Conservation (phyloP, 345 rosid genomes). For the Leavenworthia alabamica region DNA sequence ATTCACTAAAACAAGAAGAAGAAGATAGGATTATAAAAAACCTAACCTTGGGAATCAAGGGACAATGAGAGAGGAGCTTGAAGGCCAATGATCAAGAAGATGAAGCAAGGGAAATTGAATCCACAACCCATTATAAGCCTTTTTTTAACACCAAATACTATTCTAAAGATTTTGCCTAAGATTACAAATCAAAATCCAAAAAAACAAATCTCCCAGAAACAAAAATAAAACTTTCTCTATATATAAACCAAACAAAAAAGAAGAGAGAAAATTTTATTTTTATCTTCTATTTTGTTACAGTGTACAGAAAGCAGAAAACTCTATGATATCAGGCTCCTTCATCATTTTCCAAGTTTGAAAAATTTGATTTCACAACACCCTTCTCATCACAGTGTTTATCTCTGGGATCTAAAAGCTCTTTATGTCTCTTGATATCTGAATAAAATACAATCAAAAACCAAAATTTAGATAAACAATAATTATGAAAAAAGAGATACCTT, state of each 20-base stretch:
- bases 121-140: slow-evolving; percentile 50
- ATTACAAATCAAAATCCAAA: slow-evolving; percentile 29
- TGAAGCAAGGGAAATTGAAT: slow-evolving; percentile 42
- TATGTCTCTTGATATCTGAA: slow-evolving; percentile 24
- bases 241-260: not conserved
- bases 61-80: slow-evolving; percentile 43
- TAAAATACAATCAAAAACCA: not conserved
- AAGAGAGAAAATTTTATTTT: not conserved
- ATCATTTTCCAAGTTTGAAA: slow-evolving; percentile 33
- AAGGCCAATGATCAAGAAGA: slow-evolving; percentile 43
- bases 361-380: slow-evolving; percentile 32
- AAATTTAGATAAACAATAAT: not conserved
- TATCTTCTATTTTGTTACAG: slow-evolving; percentile 21
- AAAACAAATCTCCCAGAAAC: slow-evolving; percentile 12
- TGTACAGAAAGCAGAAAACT: slow-evolving; percentile 18
- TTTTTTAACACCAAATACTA: slow-evolving; percentile 32
- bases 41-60: slow-evolving; percentile 53
- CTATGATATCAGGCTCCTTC: slow-evolving; percentile 54
- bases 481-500: slow-evolving; percentile 38
- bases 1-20: not conserved
- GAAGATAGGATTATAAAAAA: not conserved
- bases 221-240: slow-evolving; percentile 3
- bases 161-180: slow-evolving; percentile 35
- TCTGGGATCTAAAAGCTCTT: slow-evolving; percentile 25
- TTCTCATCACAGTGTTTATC: slow-evolving; percentile 29